Percentiles rank a stretch among this genome's conserved stretches.
These are phyloP conservation scores for Alternaria arbusti DNA, from an alignment of 2,329 filamentous ascomycete species.

Conservation along the genomic window DNA sequence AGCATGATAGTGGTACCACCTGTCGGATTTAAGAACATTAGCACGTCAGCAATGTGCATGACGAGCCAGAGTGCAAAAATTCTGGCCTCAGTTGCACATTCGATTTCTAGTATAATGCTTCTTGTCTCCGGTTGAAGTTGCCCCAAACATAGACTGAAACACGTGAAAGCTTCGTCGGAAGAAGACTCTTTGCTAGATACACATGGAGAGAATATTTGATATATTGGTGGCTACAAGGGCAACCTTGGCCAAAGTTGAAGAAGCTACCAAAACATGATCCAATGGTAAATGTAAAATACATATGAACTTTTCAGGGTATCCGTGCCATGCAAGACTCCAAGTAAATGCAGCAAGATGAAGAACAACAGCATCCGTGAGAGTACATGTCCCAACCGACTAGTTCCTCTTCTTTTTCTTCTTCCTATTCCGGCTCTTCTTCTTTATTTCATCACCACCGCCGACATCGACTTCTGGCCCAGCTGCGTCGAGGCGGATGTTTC, in stretches of 20 bases:
- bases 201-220: background rate
- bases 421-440: constrained; percentile 45
- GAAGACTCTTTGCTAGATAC: background rate
- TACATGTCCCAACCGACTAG: background rate
- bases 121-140: background rate
- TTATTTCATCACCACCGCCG: constrained; percentile 27
- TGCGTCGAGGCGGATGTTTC: constrained; percentile 34
- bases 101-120: background rate
- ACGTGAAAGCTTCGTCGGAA: background rate
- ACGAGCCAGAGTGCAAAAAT: background rate
- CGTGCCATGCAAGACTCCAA: constrained; percentile 23
- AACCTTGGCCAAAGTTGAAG: background rate
- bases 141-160: background rate
- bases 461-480: constrained; percentile 26
- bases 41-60: background rate
- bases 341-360: constrained; percentile 17
- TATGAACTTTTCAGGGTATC: constrained; percentile 25
- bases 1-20: background rate
- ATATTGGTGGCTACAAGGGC: background rate
- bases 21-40: background rate
- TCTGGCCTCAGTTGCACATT: background rate
- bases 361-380: background rate
- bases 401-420: constrained; percentile 49
- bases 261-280: background rate
- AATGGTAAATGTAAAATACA: background rate